These are phyloP conservation scores for Ophiosphaerella narmari DNA, from an alignment of 2,329 filamentous ascomycete species.

Conservation along the genomic window DNA sequence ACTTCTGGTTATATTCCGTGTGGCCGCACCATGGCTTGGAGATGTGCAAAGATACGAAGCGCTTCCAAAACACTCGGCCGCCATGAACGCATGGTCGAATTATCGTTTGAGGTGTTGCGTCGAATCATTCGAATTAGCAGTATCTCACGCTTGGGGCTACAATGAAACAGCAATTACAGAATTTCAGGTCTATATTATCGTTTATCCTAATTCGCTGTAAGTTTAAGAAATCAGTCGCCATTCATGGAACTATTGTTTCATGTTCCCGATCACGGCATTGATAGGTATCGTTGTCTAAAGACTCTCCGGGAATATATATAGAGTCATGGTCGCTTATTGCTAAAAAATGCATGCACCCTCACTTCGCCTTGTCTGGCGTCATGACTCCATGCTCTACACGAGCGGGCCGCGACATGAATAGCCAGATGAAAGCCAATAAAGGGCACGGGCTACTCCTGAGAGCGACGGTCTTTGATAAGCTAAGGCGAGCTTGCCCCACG, in stretches of 20 bases:
- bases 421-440: slow-evolving; percentile 25
- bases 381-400: slow-evolving; percentile 10
- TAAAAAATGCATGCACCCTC: slow-evolving; percentile 4
- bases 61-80: background rate
- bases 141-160: too few species aligned
- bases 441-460: slow-evolving; percentile 15
- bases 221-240: too few species aligned
- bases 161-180: too few species aligned
- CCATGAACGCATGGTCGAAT: slow-evolving; percentile 2
- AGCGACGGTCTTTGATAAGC: slow-evolving; percentile 8
- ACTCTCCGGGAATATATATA: slow-evolving; percentile 3
- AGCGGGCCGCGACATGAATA: slow-evolving; percentile 21
- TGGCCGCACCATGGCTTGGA: slow-evolving; percentile 9
- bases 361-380: slow-evolving; percentile 7
- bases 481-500: slow-evolving; percentile 8
- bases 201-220: too few species aligned
- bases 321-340: background rate
- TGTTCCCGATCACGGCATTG: slow-evolving; percentile 8
- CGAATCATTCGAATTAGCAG: too few species aligned
- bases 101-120: too few species aligned
- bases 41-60: background rate
- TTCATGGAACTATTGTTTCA: slow-evolving; percentile 27
- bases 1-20: slow-evolving; percentile 6
- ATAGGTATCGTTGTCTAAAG: slow-evolving; percentile 1
- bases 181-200: too few species aligned